Evolutionary conservation across 2,329 filamentous ascomycete species (phyloP), one percentile per base, ranked within the genome.

Genomic region (Cladosporium sp.): DNA sequence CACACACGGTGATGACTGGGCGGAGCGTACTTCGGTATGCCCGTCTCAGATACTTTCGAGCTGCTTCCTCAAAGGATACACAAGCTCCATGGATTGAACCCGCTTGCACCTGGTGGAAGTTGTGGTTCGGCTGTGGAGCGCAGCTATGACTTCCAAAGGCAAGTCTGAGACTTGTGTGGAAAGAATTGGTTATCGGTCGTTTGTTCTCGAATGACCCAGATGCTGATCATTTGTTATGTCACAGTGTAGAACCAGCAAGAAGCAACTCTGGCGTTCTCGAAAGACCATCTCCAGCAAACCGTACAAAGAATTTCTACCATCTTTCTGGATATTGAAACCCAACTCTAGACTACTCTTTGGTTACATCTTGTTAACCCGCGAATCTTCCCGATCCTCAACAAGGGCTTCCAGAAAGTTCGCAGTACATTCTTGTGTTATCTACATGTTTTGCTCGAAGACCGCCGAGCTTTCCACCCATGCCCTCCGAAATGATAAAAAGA

Each of bases 1-100:
- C 30, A 28, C 51, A 57, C 36, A 64, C 49, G 21, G 61, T 65
- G 64, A 65, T 65, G 64, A 65, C 30, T 49, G 58, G 52, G 34
- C 26, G 49, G 61, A 54, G 38, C 47, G 38, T 26, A 59, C 26
- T 65, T 34, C 24, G 24, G 38, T 65, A 47, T 55, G 64, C 57
- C 30, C 34, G 59, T 38, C 41, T 54, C 64, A 65, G 64, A 65
- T 65, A 65, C 64, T 65, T 65, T 65, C 44, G 64, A 65, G 64
- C 58, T 44, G 64, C 11, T 47, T 47, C 38, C 32, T 28, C 21
- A 32, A 30, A 21, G 51, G 47, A 64, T 30, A 59, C 24, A 21
- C 41, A 47, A 41, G 18, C 38, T 59, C 18, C 41, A 38, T 30
- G 24, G 57, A 47, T 59, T 32, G 28, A 59, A 38, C 57, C 57